Evolutionary conservation across 176 grass and related monocot species (phyloP).

Genomic region (Oryza meridionalis): DNA sequence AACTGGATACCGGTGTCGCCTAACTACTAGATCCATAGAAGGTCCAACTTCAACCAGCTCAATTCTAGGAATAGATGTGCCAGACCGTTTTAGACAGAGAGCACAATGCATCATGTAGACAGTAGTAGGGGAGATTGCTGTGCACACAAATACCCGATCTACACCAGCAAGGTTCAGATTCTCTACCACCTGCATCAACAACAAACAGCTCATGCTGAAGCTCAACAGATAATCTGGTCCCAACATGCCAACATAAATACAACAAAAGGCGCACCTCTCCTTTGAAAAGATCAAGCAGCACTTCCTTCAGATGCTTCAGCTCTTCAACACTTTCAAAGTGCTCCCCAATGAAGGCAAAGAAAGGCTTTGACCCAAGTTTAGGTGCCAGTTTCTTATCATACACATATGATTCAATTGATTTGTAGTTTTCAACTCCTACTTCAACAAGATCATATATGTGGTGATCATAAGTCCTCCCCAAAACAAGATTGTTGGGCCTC

Average conservation of each 20-base stretch:
- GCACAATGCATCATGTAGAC: constrained; percentile 85
- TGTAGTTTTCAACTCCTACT: constrained; percentile 91
- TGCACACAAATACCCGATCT: constrained; percentile 80
- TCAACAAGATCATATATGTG: constrained; percentile 98
- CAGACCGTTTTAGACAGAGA: constrained; percentile 79
- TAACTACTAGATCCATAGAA: constrained; percentile 85
- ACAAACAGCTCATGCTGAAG: constrained; percentile 21
- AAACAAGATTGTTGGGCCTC: constrained; percentile 86
- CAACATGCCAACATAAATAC: neutral
- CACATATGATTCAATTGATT: constrained; percentile 67
- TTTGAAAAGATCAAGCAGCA: constrained; percentile 87
- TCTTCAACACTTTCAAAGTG: constrained; percentile 82
- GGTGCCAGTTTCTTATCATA: constrained; percentile 93
- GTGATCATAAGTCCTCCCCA: constrained; percentile 90
- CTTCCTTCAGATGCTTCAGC: constrained; percentile 93
- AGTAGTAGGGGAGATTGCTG: constrained; percentile 72
- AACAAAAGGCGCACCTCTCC: constrained; percentile 65
- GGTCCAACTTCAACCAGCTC: constrained; percentile 96
- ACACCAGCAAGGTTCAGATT: constrained; percentile 88
- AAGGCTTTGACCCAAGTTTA: constrained; percentile 85
- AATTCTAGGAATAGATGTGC: constrained; percentile 83
- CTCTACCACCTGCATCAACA: constrained; percentile 72
- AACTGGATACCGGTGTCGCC: constrained; percentile 66
- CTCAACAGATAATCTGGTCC: neutral
- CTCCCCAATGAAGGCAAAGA: constrained; percentile 93